These are phyloP conservation scores for Cymbopogon citratus DNA, from an alignment of 176 grass and related monocot species.

Conservation along the genomic window DNA sequence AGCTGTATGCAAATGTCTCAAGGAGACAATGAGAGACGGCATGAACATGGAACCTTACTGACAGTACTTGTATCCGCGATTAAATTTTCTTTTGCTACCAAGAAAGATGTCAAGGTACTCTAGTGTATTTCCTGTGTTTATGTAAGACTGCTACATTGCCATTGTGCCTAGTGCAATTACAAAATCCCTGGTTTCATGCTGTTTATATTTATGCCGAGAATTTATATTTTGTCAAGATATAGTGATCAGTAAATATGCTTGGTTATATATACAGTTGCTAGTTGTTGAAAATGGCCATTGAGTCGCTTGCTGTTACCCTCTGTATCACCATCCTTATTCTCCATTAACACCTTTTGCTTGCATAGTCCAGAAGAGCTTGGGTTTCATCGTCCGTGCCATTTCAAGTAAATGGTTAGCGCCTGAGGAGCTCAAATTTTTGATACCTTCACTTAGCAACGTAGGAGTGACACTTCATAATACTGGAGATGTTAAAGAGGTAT, in stretches of 20 bases:
- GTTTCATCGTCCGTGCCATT: constrained; percentile 36
- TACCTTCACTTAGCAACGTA: constrained; percentile 49
- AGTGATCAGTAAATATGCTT: constrained; percentile 9
- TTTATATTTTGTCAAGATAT: background rate
- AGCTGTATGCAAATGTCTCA: constrained; percentile 39
- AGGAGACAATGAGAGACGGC: constrained; percentile 41
- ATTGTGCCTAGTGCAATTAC: background rate
- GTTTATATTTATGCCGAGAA: background rate
- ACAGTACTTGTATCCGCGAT: constrained; percentile 42
- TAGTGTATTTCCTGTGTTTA: constrained; percentile 16
- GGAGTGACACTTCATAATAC: constrained; percentile 56
- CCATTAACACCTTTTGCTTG: constrained; percentile 40
- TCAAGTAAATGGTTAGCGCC: constrained; percentile 57
- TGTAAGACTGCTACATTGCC: constrained; percentile 2
- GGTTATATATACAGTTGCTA: constrained; percentile 1
- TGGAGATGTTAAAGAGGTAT: constrained; percentile 64
- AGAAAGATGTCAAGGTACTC: constrained; percentile 47
- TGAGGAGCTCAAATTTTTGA: constrained; percentile 72
- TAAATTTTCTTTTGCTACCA: constrained; percentile 61
- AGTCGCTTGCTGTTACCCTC: constrained; percentile 13
- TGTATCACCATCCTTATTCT: constrained; percentile 1
- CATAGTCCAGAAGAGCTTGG: constrained; percentile 59
- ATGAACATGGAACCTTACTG: constrained; percentile 51
- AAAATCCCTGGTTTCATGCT: background rate
- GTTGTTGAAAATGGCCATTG: background rate